Evolutionary conservation across 1,139 yeast species (phyloP), one percentile per base, ranked within the genome.

Genomic region (Dujonia santamariae): DNA sequence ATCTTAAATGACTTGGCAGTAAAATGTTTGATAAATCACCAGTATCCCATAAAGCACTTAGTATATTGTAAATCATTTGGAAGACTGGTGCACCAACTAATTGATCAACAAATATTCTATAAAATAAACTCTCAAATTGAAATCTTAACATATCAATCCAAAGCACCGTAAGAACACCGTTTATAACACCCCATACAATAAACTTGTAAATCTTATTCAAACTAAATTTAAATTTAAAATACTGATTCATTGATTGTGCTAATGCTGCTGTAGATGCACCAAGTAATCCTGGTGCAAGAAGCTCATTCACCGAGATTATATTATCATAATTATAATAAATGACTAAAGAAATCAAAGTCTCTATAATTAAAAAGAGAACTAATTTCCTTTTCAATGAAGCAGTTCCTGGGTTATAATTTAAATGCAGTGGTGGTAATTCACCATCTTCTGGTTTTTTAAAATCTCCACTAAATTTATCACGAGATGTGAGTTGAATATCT

Each of bases 241-340:
- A 63, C 48, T 78, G 84, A 39, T 69, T 74, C 18, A 75, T 48
- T 1, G 82, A 66, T 49, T 79, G 85, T 1, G 83, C 84, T 40
- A 78, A 51, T 9, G 76, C 72, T 0, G 81, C 78, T 0, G 81
- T 70, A 3, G 63, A 50, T 8, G 67, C 54, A 1, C 80, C 79
- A 35, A 75, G 50, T 8, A 71, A 43, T 0, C 67, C 47, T 0
- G 78, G 74, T 19, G 72, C 73, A 13, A 68, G 35, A 30, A 58
- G 48, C 16, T 51, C 48, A 38, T 60, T 48, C n/a, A 51, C 25
- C 4, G 34, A 30, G 7, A 43, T 35, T 19, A 65, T 39, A 9
- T 26, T 11, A 7, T 50, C 53, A 43, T 65, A 65, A 31, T 62
- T 47, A 37, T 43, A 50, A 47, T 65, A 64, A 9, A 63, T 45